Conservation (phyloP, 2,329 filamentous ascomycete genomes). For the Xylariaceae sp. region DNA sequence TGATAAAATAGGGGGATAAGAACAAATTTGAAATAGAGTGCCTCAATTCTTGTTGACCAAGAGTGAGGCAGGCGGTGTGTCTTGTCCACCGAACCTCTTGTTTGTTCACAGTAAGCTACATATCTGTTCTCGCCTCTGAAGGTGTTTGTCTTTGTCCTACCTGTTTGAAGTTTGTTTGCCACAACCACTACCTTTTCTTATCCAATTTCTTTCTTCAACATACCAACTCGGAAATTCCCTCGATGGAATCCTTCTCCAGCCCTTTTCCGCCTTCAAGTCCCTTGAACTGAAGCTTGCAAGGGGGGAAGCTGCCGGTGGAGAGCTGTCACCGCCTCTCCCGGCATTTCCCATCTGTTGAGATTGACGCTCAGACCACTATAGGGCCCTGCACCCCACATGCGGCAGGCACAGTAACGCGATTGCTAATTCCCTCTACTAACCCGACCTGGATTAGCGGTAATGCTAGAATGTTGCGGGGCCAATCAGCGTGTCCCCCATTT, state of each 20-base stretch:
- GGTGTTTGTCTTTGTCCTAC: not conserved
- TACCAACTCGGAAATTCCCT: too few relatives aligned
- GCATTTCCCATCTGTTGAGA: slow-evolving; percentile 17
- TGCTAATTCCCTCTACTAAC: too few relatives aligned
- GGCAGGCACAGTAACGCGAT: too few relatives aligned
- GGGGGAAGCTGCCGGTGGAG: slow-evolving; percentile 16
- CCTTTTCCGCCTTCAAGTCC: not conserved
- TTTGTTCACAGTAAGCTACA: not conserved
- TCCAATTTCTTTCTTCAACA: not conserved
- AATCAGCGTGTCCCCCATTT: too few relatives aligned
- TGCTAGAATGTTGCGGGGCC: too few relatives aligned
- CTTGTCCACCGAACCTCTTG: not conserved
- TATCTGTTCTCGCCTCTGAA: too few relatives aligned
- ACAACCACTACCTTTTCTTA: not conserved
- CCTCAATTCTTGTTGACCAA: not conserved
- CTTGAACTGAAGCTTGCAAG: slow-evolving; percentile 4
- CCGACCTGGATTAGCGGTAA: too few relatives aligned
- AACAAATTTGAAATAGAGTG: too few relatives aligned
- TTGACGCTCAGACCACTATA: slow-evolving; percentile 10
- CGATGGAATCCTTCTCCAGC: not conserved
- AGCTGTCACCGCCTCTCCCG: slow-evolving; percentile 12
- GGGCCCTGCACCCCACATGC: slow-evolving; percentile 4
- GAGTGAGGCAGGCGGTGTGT: not conserved
- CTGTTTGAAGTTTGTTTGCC: not conserved
- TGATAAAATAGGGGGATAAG: too few relatives aligned